Percentiles rank a stretch among this genome's conserved stretches.
Evolutionary conservation across 768 basidiomycete species (phyloP).

Genomic region (Tylopilus vinaceipallidus): DNA sequence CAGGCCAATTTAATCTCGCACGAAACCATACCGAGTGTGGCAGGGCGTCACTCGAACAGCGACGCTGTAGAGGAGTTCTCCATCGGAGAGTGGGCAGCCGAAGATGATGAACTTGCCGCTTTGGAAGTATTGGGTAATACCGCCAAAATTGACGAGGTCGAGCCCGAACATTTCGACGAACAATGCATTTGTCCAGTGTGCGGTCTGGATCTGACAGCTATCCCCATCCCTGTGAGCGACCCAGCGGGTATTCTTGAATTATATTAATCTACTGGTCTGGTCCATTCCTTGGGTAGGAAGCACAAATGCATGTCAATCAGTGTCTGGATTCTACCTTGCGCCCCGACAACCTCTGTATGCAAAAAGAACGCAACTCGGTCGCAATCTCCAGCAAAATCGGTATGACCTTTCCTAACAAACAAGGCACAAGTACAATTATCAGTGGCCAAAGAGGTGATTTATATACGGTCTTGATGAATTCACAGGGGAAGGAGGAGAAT

Average conservation of each 20-base stretch:
- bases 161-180: conserved; percentile 13
- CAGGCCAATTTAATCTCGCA: not conserved
- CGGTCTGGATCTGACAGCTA: conserved; percentile 8
- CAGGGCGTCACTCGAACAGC: not conserved
- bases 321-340: conserved; percentile 45
- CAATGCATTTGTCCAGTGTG: conserved; percentile 29
- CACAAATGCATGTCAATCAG: conserved; percentile 53
- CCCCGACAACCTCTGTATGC: not conserved
- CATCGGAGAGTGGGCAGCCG: conserved; percentile 64
- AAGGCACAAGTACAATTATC: not conserved
- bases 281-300: conserved; percentile 37
- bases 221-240: conserved; percentile 16
- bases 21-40: not conserved
- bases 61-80: conserved; percentile 13
- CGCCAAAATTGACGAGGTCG: conserved; percentile 22
- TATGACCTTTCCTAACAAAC: not conserved
- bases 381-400: not conserved
- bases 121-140: conserved; percentile 29
- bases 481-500: conserved; percentile 71
- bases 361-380: not conserved
- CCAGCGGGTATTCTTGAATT: too few species aligned
- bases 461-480: conserved; percentile 90
- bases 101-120: conserved; percentile 63
- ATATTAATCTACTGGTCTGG: conserved; percentile 6
- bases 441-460: conserved; percentile 32